Conservation (phyloP, 2,329 filamentous ascomycete genomes). For the Penicillium sp. region DNA sequence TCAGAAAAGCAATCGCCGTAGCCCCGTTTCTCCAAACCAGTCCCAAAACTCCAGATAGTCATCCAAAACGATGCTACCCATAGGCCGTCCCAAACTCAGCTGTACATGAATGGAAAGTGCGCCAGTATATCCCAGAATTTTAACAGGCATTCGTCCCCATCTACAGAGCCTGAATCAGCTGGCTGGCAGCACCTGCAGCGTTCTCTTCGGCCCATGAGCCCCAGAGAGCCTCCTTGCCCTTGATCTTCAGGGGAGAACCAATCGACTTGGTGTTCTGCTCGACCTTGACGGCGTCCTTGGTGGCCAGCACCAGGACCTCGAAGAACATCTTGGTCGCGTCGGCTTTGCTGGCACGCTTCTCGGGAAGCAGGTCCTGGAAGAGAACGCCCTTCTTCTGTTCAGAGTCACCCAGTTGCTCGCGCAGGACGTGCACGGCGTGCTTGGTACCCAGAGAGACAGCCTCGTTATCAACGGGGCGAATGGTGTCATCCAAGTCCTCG, state of each 20-base stretch:
- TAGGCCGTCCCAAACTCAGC: slow-evolving; percentile 22
- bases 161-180: slow-evolving; percentile 31
- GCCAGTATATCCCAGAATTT: slow-evolving; percentile 16
- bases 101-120: slow-evolving; percentile 26
- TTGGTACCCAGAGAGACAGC: slow-evolving; percentile 89
- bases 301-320: slow-evolving; percentile 89
- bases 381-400: slow-evolving; percentile 77
- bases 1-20: slow-evolving; percentile 12
- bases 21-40: slow-evolving; percentile 14
- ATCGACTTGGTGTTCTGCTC: slow-evolving; percentile 74
- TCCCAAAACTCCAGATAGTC: slow-evolving; percentile 20
- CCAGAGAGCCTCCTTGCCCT: slow-evolving; percentile 94
- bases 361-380: slow-evolving; percentile 89
- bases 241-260: slow-evolving; percentile 76
- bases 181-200: slow-evolving; percentile 46
- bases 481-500: slow-evolving; percentile 76
- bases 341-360: slow-evolving; percentile 73
- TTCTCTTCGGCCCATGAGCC: slow-evolving; percentile 85
- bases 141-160: slow-evolving; percentile 5
- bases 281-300: slow-evolving; percentile 96
- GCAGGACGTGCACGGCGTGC: slow-evolving; percentile 90
- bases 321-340: slow-evolving; percentile 99
- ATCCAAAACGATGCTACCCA: slow-evolving; percentile 11
- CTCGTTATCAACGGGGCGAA: slow-evolving; percentile 77
- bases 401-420: slow-evolving; percentile 72